Base-by-base conservation (phyloP, 805 yeast species). In the Priceomyces fermenticarens region DNA sequence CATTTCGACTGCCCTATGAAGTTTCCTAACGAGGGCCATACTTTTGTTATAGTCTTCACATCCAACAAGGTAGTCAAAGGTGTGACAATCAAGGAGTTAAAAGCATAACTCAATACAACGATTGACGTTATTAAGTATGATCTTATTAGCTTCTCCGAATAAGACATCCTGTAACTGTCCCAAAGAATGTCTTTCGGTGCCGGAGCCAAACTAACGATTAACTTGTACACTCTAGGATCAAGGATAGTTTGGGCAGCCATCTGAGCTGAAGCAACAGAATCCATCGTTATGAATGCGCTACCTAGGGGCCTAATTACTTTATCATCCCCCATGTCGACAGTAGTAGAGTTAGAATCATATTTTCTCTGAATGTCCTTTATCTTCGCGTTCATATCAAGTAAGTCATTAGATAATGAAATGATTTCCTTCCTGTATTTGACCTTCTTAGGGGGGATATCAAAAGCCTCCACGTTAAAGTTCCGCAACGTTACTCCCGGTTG, bases 1-100 rank as follows among this genome's bases (percentile, higher is more conserved):
- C 75, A 69, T 35, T 75, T 72, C 25, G 80, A 78, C 36, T 70
- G 63, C 30, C 75, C 52, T 36, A 80, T 70, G 36, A 72, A 59
- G n/a, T 73, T 67, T 1, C 83, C 85, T 30, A 79, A 65, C 7
- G 70, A 75, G 3, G 83, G 83, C 81, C 82, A 79, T 42, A 78
- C 58, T 49, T 75, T 77, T 37, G 70, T 68, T 39, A 80, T 77
- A 1, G 82, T 71, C 51, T 72, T 76, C 37, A 78, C 65, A 49
- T 78, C 81, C 44, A 80, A 62, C 51, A 80, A 67, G 1, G 83
- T 73, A 1, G 84, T 70, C 41, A 80, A 73, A 31, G 80, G 76
- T 6, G 81, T 65, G 25, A 79, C 78, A 34, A 81, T 77, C 48
- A 78, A 75, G 35, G 78, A 67, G 43, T 78, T 70, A 20, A 77